phyloP scores from a whole-genome alignment of 1,284 basidiomycete species.

The Sporisorium exsertum region DNA sequence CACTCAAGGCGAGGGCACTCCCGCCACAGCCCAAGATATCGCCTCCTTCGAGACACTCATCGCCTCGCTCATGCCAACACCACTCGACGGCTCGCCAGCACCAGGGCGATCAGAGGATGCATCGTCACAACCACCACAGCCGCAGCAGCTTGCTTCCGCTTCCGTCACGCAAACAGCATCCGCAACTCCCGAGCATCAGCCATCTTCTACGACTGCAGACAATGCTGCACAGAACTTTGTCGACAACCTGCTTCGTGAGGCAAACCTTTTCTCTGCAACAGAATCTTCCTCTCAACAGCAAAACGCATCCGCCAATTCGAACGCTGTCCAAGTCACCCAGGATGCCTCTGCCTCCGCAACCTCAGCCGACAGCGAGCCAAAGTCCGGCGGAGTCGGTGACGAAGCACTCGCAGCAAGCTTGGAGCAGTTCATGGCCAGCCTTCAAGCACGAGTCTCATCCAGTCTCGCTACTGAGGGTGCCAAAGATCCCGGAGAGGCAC shows the following conservation, averaged over 20 bases:
- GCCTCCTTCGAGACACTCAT: constrained; percentile 46
- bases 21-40: constrained; percentile 41
- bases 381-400: constrained; percentile 19
- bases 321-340: neutral
- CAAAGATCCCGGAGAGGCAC: constrained; percentile 12
- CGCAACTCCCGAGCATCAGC: constrained; percentile 13
- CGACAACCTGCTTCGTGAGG: constrained; percentile 41
- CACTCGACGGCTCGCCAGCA: constrained; percentile 27
- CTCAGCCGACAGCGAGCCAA: neutral
- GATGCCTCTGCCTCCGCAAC: constrained; percentile 2
- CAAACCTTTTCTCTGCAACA: constrained; percentile 29
- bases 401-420: constrained; percentile 53
- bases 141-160: neutral
- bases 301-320: neutral
- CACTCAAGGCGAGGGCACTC: constrained; percentile 40
- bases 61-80: constrained; percentile 49
- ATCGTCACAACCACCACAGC: neutral
- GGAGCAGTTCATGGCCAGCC: constrained; percentile 59
- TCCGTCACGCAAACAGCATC: constrained; percentile 11
- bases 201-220: constrained; percentile 16
- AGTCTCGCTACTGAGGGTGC: constrained; percentile 20
- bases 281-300: neutral
- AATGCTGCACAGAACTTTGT: constrained; percentile 43
- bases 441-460: constrained; percentile 32
- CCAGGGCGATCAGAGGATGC: constrained; percentile 2